Conservation (phyloP, 2,329 filamentous ascomycete genomes). For the Xylaria polymorpha region DNA sequence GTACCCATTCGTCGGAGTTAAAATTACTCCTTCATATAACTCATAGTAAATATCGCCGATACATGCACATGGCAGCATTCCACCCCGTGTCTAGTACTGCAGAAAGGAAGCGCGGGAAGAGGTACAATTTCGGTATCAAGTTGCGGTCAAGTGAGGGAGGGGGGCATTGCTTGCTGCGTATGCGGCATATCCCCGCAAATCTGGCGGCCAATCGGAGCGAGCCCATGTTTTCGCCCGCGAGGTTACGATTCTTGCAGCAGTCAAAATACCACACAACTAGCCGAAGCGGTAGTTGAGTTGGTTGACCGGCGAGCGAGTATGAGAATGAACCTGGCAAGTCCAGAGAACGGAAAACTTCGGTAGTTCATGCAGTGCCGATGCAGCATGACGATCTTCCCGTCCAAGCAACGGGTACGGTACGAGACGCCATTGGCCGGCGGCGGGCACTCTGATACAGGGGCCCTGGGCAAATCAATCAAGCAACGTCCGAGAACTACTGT, state of each 20-base stretch:
- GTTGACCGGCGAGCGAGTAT: neutral
- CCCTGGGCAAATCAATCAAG: slow-evolving; percentile 22
- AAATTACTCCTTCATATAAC: neutral
- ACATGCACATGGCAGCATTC: slow-evolving; percentile 1
- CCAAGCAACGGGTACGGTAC: neutral
- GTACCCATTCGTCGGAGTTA: neutral
- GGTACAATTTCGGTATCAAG: neutral
- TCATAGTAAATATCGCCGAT: neutral
- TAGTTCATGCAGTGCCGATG: slow-evolving; percentile 33
- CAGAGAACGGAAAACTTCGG: slow-evolving; percentile 6
- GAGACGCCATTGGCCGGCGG: slow-evolving; percentile 12
- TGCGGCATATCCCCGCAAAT: slow-evolving; percentile 3
- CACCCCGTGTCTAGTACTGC: neutral
- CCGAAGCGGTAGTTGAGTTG: neutral
- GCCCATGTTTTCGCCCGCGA: neutral
- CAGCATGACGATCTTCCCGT: slow-evolving; percentile 17
- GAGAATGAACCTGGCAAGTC: neutral
- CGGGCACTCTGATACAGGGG: neutral
- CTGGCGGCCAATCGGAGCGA: slow-evolving; percentile 23
- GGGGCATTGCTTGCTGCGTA: neutral
- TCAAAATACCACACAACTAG: neutral
- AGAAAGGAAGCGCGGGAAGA: neutral
- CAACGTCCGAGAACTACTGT: neutral
- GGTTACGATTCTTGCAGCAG: slow-evolving; percentile 18
- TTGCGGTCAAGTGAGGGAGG: neutral